Base-by-base conservation (phyloP, 306 rosid species). In the Delonix regia region DNA sequence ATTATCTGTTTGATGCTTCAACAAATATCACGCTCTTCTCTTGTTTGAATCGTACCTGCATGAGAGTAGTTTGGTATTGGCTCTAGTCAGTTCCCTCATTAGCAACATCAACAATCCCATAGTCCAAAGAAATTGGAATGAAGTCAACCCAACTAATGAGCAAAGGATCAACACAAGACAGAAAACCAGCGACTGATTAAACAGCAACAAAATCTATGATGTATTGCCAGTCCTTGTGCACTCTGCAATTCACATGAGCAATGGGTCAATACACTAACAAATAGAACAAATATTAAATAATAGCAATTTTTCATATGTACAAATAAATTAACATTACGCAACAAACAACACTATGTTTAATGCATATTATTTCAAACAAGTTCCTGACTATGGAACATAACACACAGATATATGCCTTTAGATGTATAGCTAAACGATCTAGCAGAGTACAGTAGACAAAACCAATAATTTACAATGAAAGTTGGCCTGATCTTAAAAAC, bases 1-100 rank as follows among this genome's bases (percentile, higher is more conserved):
- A 30, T 53, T 52, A 71, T 42, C 34, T 52, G 7, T 48, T 69
- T 70, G 76, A 83, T 64, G 66, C 60, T 79, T 39, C 47, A 64
- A 36, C 75, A 39, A 39, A 66, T 44, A 28, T 44, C 49, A 57
- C 60, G 18, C 42, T 49, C 71, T 22, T 59, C 59, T 36, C 69
- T 63, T 48, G 67, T 65, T 75, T 67, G 21, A 62, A 69, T 61
- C 27, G 18, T 57, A 48, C 52, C 68, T 19, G 77, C 80, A 36
- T n/a, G 34, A 11, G 52, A 3, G 64, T 21, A 75, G 30, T 44
- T 15, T 36, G 45, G 51, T 39, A 48, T 64, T 48, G 62, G 53
- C 83, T 67, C 83, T 67, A 74, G 59, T 42, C 59, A 71, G 45
- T 61, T 53, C 12, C 63, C 78, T 18, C 25, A 41, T 55, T 52